Evolutionary conservation across 768 basidiomycete species (phyloP).

Genomic region (Lanmaoa pseudosensibilis): DNA sequence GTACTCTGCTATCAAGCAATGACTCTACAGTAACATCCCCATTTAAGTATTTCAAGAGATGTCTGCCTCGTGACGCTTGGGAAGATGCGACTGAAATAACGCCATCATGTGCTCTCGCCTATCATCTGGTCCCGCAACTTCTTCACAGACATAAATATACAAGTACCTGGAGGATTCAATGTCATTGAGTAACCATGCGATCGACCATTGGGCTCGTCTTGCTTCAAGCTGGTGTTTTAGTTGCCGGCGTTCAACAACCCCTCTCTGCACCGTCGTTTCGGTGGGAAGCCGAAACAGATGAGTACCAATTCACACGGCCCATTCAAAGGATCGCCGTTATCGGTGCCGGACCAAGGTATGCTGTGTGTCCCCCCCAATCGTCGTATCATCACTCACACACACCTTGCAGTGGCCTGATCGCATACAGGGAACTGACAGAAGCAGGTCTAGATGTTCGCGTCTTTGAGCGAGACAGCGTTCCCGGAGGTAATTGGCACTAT

Average conservation of each 20-base stretch:
- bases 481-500: constrained; percentile 1
- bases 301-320: constrained; percentile 1
- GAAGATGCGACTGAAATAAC: too few relatives aligned
- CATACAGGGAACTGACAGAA: neutral
- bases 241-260: neutral
- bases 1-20: too few relatives aligned
- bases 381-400: neutral
- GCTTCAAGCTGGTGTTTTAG: neutral
- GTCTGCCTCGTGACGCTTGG: too few relatives aligned
- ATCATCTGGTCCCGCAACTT: too few relatives aligned
- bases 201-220: neutral
- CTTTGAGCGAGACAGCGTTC: constrained; percentile 6
- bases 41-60: too few relatives aligned
- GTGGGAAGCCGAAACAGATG: neutral
- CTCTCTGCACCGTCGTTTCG: neutral
- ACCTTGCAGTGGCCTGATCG: neutral
- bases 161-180: too few relatives aligned
- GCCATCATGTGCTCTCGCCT: too few relatives aligned
- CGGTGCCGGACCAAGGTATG: constrained; percentile 3
- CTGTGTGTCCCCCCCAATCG: neutral
- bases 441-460: constrained; percentile 3
- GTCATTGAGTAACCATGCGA: neutral
- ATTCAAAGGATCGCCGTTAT: constrained; percentile 5
- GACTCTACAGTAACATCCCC: too few relatives aligned
- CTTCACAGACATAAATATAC: too few relatives aligned